These are phyloP conservation scores for Penicillium taxi DNA, from an alignment of 495 filamentous ascomycete species.

Conservation along the genomic window DNA sequence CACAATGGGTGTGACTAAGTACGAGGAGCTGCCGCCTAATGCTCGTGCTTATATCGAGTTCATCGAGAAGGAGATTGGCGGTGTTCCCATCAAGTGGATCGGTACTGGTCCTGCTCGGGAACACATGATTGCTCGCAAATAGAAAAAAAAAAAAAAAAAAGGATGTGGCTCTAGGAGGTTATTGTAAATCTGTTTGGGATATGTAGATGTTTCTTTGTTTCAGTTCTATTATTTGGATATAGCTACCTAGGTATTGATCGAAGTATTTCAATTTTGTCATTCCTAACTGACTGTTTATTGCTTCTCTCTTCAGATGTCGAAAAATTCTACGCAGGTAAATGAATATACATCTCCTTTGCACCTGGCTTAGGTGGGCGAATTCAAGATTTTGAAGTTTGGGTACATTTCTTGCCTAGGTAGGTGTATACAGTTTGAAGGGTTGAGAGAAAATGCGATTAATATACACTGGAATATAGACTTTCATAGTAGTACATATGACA, in stretches of 20 bases:
- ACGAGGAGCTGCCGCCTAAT: conserved; percentile 63
- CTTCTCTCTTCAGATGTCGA: too few relatives aligned
- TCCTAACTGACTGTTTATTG: too few relatives aligned
- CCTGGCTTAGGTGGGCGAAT: too few relatives aligned
- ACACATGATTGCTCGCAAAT: conserved; percentile 52
- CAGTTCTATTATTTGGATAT: background rate
- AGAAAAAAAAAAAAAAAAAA: conserved; percentile 4
- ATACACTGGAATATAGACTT: too few relatives aligned
- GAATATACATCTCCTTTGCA: too few relatives aligned
- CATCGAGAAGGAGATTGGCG: conserved; percentile 63
- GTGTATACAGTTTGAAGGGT: too few relatives aligned
- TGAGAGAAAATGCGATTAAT: too few relatives aligned
- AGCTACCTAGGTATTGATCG: too few relatives aligned
- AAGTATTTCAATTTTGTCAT: too few relatives aligned
- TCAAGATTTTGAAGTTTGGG: too few relatives aligned
- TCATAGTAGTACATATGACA: background rate
- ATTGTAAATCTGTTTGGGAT: conserved; percentile 7
- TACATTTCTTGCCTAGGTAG: too few relatives aligned
- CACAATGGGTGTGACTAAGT: conserved; percentile 54
- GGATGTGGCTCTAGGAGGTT: background rate
- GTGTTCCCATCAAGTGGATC: conserved; percentile 65
- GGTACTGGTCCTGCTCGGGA: conserved; percentile 71
- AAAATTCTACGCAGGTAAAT: too few relatives aligned
- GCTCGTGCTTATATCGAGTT: conserved; percentile 70
- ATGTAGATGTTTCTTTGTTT: conserved; percentile 5